These are phyloP conservation scores for Lactifluus pinguis DNA, from an alignment of 768 basidiomycete species.

Conservation along the genomic window DNA sequence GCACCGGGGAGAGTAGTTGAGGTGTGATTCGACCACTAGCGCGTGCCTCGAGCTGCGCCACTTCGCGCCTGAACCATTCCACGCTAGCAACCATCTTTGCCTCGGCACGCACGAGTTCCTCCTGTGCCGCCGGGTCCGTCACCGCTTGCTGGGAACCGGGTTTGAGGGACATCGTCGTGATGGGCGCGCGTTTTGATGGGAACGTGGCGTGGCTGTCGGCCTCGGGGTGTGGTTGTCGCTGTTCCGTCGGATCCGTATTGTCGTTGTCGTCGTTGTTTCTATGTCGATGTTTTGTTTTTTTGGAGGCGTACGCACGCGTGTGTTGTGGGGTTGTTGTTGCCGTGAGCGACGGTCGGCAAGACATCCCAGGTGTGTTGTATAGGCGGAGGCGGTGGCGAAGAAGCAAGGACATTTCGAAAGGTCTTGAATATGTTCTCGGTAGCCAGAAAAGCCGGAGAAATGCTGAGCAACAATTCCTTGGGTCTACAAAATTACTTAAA, in stretches of 20 bases:
- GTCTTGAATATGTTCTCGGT: neutral
- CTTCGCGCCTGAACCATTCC: constrained; percentile 74
- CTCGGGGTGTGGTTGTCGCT: neutral
- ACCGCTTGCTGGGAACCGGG: constrained; percentile 62
- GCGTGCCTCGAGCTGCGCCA: constrained; percentile 60
- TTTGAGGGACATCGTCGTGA: constrained; percentile 48
- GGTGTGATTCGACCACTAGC: constrained; percentile 74
- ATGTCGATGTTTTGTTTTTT: constrained; percentile 5
- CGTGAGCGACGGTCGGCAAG: neutral
- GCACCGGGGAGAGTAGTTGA: constrained; percentile 57
- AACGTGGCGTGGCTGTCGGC: too few species aligned
- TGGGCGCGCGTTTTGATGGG: constrained; percentile 7
- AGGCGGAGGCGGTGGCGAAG: neutral
- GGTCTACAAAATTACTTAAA: too few species aligned
- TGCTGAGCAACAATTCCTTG: too few species aligned
- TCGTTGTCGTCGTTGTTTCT: neutral
- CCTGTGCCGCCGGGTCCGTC: constrained; percentile 37
- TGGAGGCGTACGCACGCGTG: constrained; percentile 14
- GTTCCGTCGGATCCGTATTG: too few species aligned
- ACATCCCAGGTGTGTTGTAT: neutral
- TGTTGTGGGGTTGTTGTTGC: neutral
- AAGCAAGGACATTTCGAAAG: neutral
- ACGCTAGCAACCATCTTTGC: constrained; percentile 52
- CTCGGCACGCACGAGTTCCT: constrained; percentile 56
- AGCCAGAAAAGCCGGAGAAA: neutral